phyloP scores from a whole-genome alignment of 2,329 filamentous ascomycete species.

The Alternaria gaisen region DNA sequence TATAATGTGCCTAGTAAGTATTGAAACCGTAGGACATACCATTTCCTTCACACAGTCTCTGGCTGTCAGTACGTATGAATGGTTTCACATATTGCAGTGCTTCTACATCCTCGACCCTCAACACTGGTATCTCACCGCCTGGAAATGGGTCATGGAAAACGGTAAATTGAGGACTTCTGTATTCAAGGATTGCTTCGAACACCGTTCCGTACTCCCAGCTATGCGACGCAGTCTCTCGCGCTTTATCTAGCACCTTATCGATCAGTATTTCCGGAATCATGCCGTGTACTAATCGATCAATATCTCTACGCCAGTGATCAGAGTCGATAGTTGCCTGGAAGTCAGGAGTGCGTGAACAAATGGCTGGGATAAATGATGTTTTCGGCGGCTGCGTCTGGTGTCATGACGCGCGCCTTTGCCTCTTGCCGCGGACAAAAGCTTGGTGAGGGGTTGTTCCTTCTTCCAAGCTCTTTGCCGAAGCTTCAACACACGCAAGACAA shows the following conservation, averaged over 20 bases:
- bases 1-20: background rate
- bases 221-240: conserved; percentile 46
- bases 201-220: conserved; percentile 56
- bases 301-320: background rate
- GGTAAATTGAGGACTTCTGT: conserved; percentile 46
- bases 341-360: background rate
- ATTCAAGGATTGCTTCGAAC: conserved; percentile 54
- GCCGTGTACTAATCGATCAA: background rate
- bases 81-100: conserved; percentile 49
- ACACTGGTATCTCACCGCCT: conserved; percentile 32
- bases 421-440: conserved; percentile 10
- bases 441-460: conserved; percentile 13
- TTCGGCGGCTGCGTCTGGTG: background rate
- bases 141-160: conserved; percentile 53
- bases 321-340: background rate
- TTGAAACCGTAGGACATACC: conserved; percentile 25
- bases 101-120: conserved; percentile 33
- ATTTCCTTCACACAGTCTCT: conserved; percentile 47
- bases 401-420: conserved; percentile 5
- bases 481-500: background rate
- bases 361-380: background rate
- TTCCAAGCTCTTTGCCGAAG: conserved; percentile 5
- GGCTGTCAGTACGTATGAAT: conserved; percentile 41
- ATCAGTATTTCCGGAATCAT: conserved; percentile 64
- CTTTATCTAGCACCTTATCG: conserved; percentile 35